Percentiles rank a stretch among this genome's conserved stretches.
These are phyloP conservation scores for Blastomyces gilchristii DNA, from an alignment of 2,329 filamentous ascomycete species.

Conservation along the genomic window DNA sequence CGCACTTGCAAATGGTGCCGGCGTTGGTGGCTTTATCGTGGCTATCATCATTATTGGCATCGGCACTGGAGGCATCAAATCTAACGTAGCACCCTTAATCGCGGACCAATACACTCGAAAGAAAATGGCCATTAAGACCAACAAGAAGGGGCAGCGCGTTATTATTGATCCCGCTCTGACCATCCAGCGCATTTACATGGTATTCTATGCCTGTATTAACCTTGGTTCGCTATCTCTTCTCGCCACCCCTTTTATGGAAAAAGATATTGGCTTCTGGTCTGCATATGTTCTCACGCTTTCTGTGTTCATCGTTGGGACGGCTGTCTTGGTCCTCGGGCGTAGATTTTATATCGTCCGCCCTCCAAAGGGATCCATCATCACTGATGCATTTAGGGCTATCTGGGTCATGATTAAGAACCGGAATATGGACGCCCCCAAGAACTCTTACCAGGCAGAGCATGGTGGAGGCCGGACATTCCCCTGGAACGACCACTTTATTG, in stretches of 20 bases:
- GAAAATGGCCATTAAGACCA: constrained; percentile 40
- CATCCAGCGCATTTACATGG: constrained; percentile 59
- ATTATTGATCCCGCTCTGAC: constrained; percentile 58
- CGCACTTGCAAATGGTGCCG: constrained; percentile 41
- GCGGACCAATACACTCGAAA: constrained; percentile 56
- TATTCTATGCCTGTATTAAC: constrained; percentile 67
- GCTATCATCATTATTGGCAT: constrained; percentile 54
- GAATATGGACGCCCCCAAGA: constrained; percentile 55
- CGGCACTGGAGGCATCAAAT: constrained; percentile 59
- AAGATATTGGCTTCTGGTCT: constrained; percentile 55
- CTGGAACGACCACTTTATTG: constrained; percentile 62
- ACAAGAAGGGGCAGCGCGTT: constrained; percentile 43
- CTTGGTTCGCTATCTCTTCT: constrained; percentile 59
- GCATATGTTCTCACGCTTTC: constrained; percentile 53
- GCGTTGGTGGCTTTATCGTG: constrained; percentile 46
- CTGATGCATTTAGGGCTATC: constrained; percentile 53
- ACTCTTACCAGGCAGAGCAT: constrained; percentile 50
- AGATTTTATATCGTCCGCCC: constrained; percentile 40
- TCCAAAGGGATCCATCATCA: constrained; percentile 54
- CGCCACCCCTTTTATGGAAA: constrained; percentile 58
- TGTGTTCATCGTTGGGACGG: constrained; percentile 53
- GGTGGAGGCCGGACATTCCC: constrained; percentile 36
- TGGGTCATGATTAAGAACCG: constrained; percentile 44
- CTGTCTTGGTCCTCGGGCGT: constrained; percentile 42
- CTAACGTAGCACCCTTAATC: constrained; percentile 51